Percentiles rank a stretch among this genome's conserved stretches.
Evolutionary conservation across 2,329 filamentous ascomycete genomes (phyloP).

Genomic region (Diaporthe humulicola): DNA sequence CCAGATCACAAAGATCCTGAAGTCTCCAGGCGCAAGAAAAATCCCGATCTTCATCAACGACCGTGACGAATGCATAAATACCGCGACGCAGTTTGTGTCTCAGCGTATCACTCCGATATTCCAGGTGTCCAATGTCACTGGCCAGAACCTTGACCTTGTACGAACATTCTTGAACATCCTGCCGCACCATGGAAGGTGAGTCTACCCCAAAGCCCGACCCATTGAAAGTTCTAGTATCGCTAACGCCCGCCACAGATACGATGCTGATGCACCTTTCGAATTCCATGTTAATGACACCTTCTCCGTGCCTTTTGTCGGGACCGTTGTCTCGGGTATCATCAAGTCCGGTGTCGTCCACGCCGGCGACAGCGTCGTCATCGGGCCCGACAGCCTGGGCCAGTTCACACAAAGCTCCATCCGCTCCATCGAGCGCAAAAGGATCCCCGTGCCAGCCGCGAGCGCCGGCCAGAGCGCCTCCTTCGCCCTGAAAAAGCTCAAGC

Average conservation of each 20-base stretch:
- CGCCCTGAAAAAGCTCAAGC: slow-evolving; percentile 85
- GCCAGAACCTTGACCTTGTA: slow-evolving; percentile 89
- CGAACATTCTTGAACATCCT: slow-evolving; percentile 95
- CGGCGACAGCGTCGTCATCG: slow-evolving; percentile 90
- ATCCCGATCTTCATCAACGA: slow-evolving; percentile 96
- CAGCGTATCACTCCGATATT: slow-evolving; percentile 97
- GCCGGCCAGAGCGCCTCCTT: slow-evolving; percentile 95
- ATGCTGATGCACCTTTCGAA: slow-evolving; percentile 88
- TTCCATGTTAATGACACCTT: slow-evolving; percentile 98
- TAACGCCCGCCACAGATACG: slow-evolving; percentile 69
- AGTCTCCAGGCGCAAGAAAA: slow-evolving; percentile 92
- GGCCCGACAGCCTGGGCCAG: slow-evolving; percentile 90
- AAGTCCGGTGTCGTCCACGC: slow-evolving; percentile 89
- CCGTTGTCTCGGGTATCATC: slow-evolving; percentile 94
- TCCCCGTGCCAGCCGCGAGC: slow-evolving; percentile 86
- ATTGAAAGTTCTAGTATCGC: not conserved
- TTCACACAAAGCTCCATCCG: slow-evolving; percentile 90
- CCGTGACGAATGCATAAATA: slow-evolving; percentile 92
- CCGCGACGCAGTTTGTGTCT: slow-evolving; percentile 94
- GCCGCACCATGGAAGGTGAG: slow-evolving; percentile 81
- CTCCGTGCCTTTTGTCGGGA: slow-evolving; percentile 96
- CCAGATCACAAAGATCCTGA: slow-evolving; percentile 92
- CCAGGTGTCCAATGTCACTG: slow-evolving; percentile 97
- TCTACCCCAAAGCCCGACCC: not conserved
- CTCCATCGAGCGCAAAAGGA: slow-evolving; percentile 94